These are phyloP conservation scores for Epicoccum sorghinum DNA, from an alignment of 2,329 filamentous ascomycete species.

Conservation along the genomic window DNA sequence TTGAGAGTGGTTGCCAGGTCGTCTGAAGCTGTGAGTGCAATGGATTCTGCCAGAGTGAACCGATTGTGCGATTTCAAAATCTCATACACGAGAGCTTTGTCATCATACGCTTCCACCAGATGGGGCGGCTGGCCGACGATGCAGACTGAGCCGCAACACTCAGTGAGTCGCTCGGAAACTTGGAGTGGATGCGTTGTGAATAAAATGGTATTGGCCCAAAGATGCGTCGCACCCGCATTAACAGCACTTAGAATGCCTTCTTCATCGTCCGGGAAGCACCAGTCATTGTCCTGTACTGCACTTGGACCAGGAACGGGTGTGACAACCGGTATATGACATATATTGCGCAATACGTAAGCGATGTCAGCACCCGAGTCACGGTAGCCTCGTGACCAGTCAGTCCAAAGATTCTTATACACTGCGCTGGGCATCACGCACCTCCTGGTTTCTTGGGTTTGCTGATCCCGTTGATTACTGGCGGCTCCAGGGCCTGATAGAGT, in stretches of 20 bases:
- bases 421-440: slow-evolving; percentile 29
- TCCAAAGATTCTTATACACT: too few species aligned
- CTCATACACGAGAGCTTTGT: slow-evolving; percentile 58
- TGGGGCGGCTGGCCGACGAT: slow-evolving; percentile 56
- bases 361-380: slow-evolving; percentile 58
- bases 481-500: slow-evolving; percentile 55
- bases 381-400: slow-evolving; percentile 46
- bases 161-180: neutral
- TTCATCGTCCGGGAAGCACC: slow-evolving; percentile 4
- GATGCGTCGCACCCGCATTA: neutral
- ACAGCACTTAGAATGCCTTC: neutral
- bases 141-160: slow-evolving; percentile 31
- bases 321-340: slow-evolving; percentile 40
- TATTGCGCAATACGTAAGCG: slow-evolving; percentile 48
- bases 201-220: slow-evolving; percentile 1
- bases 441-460: slow-evolving; percentile 59
- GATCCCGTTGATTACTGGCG: slow-evolving; percentile 55
- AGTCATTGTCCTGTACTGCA: neutral
- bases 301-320: slow-evolving; percentile 31
- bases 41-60: slow-evolving; percentile 31
- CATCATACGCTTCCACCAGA: slow-evolving; percentile 57
- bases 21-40: neutral
- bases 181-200: slow-evolving; percentile 1
- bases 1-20: slow-evolving; percentile 28
- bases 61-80: slow-evolving; percentile 45